These are phyloP conservation scores for Zygoascus sp. DNA, from an alignment of 1,139 yeast species.

Conservation along the genomic window DNA sequence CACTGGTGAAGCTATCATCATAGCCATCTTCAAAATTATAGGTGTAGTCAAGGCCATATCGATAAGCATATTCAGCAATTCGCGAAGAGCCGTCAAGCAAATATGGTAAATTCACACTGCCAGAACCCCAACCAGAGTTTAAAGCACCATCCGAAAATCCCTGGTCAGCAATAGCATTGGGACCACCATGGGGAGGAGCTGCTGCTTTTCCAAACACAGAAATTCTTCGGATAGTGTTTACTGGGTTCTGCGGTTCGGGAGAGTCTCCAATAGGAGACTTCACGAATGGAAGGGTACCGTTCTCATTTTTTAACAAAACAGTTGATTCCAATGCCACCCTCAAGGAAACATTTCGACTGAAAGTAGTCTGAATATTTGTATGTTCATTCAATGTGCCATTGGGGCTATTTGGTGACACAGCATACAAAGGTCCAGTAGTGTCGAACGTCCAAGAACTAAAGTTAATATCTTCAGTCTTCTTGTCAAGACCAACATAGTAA, in stretches of 20 bases:
- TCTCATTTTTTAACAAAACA: constrained; percentile 50
- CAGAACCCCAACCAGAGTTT: constrained; percentile 42
- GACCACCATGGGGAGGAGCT: constrained; percentile 34
- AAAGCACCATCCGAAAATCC: constrained; percentile 31
- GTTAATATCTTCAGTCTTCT: constrained; percentile 40
- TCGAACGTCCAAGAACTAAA: constrained; percentile 58
- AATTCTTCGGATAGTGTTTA: constrained; percentile 39
- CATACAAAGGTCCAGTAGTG: constrained; percentile 50
- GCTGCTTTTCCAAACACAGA: constrained; percentile 40
- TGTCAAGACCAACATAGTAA: constrained; percentile 35
- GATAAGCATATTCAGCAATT: constrained; percentile 35
- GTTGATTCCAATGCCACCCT: constrained; percentile 56
- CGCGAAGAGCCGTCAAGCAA: constrained; percentile 48
- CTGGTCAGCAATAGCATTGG: constrained; percentile 35
- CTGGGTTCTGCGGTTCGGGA: constrained; percentile 32
- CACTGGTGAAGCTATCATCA: constrained; percentile 37
- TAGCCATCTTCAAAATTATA: constrained; percentile 23
- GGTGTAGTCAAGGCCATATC: constrained; percentile 33
- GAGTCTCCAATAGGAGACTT: constrained; percentile 49
- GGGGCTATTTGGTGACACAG: constrained; percentile 49
- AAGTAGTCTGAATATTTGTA: constrained; percentile 47
- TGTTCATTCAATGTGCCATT: constrained; percentile 53
- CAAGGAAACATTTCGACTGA: constrained; percentile 48
- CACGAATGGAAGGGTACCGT: constrained; percentile 48
- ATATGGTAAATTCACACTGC: constrained; percentile 52